Percentiles rank a stretch among this genome's conserved stretches.
Conservation (phyloP, 495 filamentous ascomycete species). For the Pyrenopolyporus hunteri region DNA sequence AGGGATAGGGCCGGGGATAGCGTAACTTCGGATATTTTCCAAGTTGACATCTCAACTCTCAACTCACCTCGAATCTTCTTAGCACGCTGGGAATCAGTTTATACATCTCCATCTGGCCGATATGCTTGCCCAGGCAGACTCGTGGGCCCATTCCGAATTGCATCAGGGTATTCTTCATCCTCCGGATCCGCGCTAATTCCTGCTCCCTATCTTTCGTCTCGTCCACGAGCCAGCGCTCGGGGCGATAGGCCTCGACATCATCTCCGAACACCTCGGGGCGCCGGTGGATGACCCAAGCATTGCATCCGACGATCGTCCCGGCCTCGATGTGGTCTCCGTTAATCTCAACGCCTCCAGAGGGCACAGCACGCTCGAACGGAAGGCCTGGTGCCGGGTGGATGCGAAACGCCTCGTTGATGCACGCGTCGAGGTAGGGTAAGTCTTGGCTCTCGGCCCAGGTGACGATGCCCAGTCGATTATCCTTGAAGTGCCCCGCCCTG, state of each 20-base stretch:
- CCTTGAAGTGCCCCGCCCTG: slow-evolving; percentile 46
- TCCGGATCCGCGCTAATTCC: slow-evolving; percentile 36
- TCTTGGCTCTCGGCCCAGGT: slow-evolving; percentile 46
- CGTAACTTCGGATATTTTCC: too few relatives aligned
- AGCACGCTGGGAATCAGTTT: slow-evolving; percentile 50
- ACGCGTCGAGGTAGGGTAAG: slow-evolving; percentile 67
- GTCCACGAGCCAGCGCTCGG: slow-evolving; percentile 56
- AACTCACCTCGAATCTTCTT: slow-evolving; percentile 26
- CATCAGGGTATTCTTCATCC: slow-evolving; percentile 34
- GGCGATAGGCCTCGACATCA: slow-evolving; percentile 57
- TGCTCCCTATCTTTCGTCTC: slow-evolving; percentile 44
- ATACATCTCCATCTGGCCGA: slow-evolving; percentile 65
- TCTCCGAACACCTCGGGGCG: slow-evolving; percentile 56
- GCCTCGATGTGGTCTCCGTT: slow-evolving; percentile 55
- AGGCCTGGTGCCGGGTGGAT: slow-evolving; percentile 60
- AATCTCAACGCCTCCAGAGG: slow-evolving; percentile 55
- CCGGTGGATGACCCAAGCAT: slow-evolving; percentile 62
- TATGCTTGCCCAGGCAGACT: slow-evolving; percentile 68
- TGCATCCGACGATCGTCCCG: slow-evolving; percentile 58
- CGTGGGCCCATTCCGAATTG: slow-evolving; percentile 64
- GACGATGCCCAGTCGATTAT: slow-evolving; percentile 31
- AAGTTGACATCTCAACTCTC: too few relatives aligned
- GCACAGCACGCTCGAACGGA: slow-evolving; percentile 60
- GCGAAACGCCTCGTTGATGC: slow-evolving; percentile 67
- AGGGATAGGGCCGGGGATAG: too few relatives aligned